Evolutionary conservation across 2,329 filamentous ascomycete genomes (phyloP).

Genomic region (Alternaria alternata): DNA sequence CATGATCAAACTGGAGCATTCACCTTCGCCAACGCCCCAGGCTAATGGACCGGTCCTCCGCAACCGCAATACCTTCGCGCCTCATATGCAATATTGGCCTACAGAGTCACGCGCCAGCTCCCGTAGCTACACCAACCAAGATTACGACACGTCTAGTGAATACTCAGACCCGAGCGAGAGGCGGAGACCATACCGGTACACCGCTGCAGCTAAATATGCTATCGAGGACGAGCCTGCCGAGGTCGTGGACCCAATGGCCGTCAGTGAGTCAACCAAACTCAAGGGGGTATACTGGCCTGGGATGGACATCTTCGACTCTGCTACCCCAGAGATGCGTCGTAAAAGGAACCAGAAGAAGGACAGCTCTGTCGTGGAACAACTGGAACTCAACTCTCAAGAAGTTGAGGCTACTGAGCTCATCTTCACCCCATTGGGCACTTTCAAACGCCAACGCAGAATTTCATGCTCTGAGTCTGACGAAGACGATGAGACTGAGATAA

Average conservation of each 20-base stretch:
- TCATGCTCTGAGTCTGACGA: constrained; percentile 55
- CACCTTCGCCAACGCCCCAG: constrained; percentile 40
- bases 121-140: constrained; percentile 47
- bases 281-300: constrained; percentile 80
- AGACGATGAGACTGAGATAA: constrained; percentile 49
- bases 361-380: constrained; percentile 71
- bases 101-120: constrained; percentile 46
- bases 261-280: constrained; percentile 59
- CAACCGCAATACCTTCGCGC: constrained; percentile 41
- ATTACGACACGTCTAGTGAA: constrained; percentile 50
- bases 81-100: constrained; percentile 51
- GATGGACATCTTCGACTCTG: constrained; percentile 84
- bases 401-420: constrained; percentile 72
- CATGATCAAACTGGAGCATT: constrained; percentile 48
- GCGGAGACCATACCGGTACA: constrained; percentile 33
- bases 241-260: constrained; percentile 34
- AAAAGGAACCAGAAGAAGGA: constrained; percentile 83
- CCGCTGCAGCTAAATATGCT: constrained; percentile 36
- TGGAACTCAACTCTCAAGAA: constrained; percentile 69
- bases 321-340: constrained; percentile 74
- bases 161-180: constrained; percentile 47
- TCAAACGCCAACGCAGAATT: constrained; percentile 55
- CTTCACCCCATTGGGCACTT: constrained; percentile 58
- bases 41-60: constrained; percentile 39
- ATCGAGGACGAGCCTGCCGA: constrained; percentile 43